These are phyloP conservation scores for Rhodamnia rubescens DNA, from an alignment of 345 rosid species.

Conservation along the genomic window DNA sequence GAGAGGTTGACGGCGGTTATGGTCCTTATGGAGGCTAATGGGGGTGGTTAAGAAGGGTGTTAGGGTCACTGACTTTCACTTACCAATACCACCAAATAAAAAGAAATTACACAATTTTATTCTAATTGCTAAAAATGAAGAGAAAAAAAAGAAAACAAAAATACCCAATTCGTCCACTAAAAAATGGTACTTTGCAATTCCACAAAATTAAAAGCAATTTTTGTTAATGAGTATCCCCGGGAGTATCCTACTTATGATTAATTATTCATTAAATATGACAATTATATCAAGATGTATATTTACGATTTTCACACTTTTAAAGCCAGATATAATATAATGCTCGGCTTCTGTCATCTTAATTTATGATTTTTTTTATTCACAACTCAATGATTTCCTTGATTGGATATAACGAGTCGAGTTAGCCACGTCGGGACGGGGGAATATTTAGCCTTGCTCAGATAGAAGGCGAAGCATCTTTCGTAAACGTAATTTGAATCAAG, in stretches of 20 bases:
- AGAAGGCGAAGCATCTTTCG: background rate
- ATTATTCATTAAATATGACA: background rate
- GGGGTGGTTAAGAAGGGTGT: background rate
- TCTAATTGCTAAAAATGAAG: no score
- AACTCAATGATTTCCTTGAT: fast-evolving
- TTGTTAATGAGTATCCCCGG: background rate
- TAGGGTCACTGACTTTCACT: background rate
- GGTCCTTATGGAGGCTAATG: background rate
- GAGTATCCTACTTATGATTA: background rate
- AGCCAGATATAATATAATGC: background rate
- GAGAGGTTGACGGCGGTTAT: background rate
- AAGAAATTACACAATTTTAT: no score
- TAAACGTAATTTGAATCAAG: background rate
- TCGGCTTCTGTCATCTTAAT: fast-evolving
- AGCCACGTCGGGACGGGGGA: fast-evolving
- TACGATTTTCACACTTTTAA: background rate
- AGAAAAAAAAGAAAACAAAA: background rate
- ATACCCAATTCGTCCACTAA: background rate
- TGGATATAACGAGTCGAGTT: background rate
- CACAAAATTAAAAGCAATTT: background rate
- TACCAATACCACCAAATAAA: background rate
- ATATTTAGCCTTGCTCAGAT: background rate
- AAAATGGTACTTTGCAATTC: background rate
- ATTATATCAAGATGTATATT: background rate
- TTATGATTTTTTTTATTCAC: background rate